Base-by-base conservation (phyloP, 345 rosid species). In the Eucalyptus erythrocorys region DNA sequence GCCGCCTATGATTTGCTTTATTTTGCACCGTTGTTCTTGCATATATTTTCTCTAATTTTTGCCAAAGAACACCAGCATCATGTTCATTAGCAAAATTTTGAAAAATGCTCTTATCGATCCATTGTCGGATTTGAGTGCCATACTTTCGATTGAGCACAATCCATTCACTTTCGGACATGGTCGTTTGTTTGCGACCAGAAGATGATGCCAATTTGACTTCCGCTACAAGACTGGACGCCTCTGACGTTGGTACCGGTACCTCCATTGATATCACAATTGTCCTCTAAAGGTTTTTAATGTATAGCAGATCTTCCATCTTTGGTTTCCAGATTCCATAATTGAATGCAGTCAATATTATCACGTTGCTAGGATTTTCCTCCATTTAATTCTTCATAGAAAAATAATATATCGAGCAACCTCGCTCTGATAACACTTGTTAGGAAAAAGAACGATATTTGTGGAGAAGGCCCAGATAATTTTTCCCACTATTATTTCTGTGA, bases 171-270 rank as follows among this genome's bases (percentile, higher is more conserved):
- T 59, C 1, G 32, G 4, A 59, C 66, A 59, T 59, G 66, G 32
- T 26, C 14, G 4, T 59, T 3, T 15, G 14, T 59, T 59, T 59
- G 7, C 32, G 14, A 59, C 14, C 32, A 27, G 14, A 11, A 1
- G 66, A 59, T 3, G 15, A 12, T 59, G n/a, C 15, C n/a, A 12
- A 59, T 59, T 3, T 59, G 4, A 3, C 32, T 59, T 59, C 2
- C n/a, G 15, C 32, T 27, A 11, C 6, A 8, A 15, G n/a, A 59
- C 2, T 6, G 1, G 14, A 11, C 14, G 0, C 14, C 7, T 59
- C 30, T 13, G 14, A 26, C 15, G 15, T 12, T 10, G 66, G 66
- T 59, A 13, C 0, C 27, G 7, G 66, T 59, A 26, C n/a, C 15
- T 59, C 66, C 66, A 59, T 59, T 3, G n/a, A 6, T 11, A 27